A percentile compares a stretch with the other conserved stretches of the same genome.
These are phyloP conservation scores for Coffea eugenioides DNA, from an alignment of 257 asterid species.

Conservation along the genomic window DNA sequence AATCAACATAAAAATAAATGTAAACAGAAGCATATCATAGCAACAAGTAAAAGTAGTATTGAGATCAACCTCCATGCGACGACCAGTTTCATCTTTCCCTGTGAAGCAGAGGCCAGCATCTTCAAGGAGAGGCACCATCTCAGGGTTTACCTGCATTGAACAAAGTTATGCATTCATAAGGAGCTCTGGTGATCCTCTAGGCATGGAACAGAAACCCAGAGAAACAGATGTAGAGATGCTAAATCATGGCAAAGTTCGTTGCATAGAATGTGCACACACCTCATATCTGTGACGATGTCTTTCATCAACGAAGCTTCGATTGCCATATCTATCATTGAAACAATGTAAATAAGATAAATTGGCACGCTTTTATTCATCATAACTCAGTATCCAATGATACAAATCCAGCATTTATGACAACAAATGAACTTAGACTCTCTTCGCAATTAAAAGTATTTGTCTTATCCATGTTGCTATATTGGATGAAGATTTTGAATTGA, in stretches of 20 bases:
- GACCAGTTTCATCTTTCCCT: conserved; percentile 48
- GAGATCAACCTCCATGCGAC: conserved; percentile 44
- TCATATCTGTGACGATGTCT: conserved; percentile 98
- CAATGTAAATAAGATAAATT: not conserved
- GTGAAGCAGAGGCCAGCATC: conserved; percentile 47
- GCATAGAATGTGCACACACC: conserved; percentile 36
- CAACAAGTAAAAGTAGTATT: not conserved
- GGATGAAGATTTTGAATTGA: not conserved
- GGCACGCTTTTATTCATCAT: not conserved
- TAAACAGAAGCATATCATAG: not conserved
- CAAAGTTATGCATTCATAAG: not conserved
- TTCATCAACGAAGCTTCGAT: conserved; percentile 64
- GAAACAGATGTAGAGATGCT: not conserved
- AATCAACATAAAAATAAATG: not conserved
- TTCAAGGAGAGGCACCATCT: conserved; percentile 41
- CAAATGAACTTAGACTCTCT: not conserved
- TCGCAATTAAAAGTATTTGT: not conserved
- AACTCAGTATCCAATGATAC: not conserved
- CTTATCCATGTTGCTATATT: not conserved
- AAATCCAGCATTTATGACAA: not conserved
- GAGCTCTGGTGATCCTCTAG: not conserved
- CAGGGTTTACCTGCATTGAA: conserved; percentile 42
- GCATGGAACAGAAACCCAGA: not conserved
- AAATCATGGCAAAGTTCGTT: not conserved
- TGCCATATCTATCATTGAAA: conserved; percentile 52